Base-by-base conservation (phyloP, 78 protist genomes). In the Dictyostelium capitatum region DNA sequence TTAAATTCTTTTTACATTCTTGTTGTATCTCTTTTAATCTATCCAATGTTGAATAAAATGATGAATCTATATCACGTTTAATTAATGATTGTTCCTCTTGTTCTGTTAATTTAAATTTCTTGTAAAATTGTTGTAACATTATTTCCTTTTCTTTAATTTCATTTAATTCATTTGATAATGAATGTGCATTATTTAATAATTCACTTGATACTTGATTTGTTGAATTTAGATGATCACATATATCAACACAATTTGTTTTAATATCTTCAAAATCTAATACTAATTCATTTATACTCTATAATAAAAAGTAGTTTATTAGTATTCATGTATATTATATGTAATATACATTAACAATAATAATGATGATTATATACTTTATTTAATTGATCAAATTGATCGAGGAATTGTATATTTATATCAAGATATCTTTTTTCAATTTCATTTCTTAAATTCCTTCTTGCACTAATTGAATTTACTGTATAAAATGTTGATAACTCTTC, bases 361-460 rank as follows among this genome's bases (percentile, higher is more conserved):
- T n/a, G n/a, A n/a, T n/a, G n/a, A n/a, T n/a, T n/a, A n/a, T n/a
- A n/a, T n/a, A 79, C 94, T 43, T 80, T 53, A 48, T 90, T 59
- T 75, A 90, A 75, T 56, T 47, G 32, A 53, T 65, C 73, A 25
- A 90, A 80, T 79, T 82, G 91, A 54, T 90, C 80, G 0, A 81
- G 37, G 54, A 90, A 90, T 41, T 80, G 74, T 7, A 30, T 69
- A 43, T 90, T 90, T 41, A 83, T 90, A n/a, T 80, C 82, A 6
- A 90, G 82, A 51, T 74, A 57, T 67, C 89, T 79, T 65, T 72
- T 90, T 65, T 90, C 95, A 14, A 90, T 90, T 48, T 90, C 91
- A 90, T 77, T 83, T 81, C 95, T 80, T 15, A 90, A 41, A 43
- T 90, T 90, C 28, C 95, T 80, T 81, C 95, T 90, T 51, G 95